These are phyloP conservation scores for Ogataea corticis DNA, from an alignment of 805 yeast species.

Conservation along the genomic window DNA sequence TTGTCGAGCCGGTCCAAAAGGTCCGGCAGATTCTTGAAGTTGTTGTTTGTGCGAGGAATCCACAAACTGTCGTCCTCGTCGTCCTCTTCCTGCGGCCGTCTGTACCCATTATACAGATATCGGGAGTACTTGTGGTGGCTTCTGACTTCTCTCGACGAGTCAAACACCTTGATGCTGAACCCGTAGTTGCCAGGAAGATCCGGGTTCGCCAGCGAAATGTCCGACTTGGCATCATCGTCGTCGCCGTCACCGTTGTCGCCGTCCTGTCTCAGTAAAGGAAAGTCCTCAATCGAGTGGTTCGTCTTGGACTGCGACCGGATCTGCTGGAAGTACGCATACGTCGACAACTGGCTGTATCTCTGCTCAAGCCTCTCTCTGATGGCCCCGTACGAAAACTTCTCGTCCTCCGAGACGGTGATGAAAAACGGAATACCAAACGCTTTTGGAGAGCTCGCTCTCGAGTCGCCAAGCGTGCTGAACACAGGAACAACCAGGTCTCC, in stretches of 20 bases:
- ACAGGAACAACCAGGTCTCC: conserved; percentile 64
- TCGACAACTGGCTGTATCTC: conserved; percentile 48
- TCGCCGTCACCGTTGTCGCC: conserved; percentile 32
- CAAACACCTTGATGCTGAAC: conserved; percentile 46
- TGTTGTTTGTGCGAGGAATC: conserved; percentile 44
- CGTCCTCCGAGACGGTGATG: conserved; percentile 54
- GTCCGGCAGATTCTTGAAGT: conserved; percentile 42
- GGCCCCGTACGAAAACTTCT: conserved; percentile 53
- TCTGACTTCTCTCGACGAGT: conserved; percentile 30
- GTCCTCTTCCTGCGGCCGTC: conserved; percentile 15
- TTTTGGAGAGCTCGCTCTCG: conserved; percentile 41
- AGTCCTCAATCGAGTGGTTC: conserved; percentile 25
- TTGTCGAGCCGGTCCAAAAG: conserved; percentile 34
- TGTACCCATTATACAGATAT: conserved; percentile 9
- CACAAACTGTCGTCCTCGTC: conserved; percentile 38
- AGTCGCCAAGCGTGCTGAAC: conserved; percentile 43
- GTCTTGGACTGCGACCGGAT: conserved; percentile 21
- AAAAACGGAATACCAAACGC: conserved; percentile 80
- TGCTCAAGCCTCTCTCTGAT: conserved; percentile 59
- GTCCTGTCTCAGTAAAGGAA: conserved; percentile 19
- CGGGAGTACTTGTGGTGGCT: conserved; percentile 18
- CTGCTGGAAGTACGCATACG: conserved; percentile 38
- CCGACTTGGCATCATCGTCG: conserved; percentile 44
- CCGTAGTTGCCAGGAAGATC: conserved; percentile 49
- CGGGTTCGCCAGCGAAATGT: conserved; percentile 54